These are phyloP conservation scores for Pichia terricola DNA, from an alignment of 1,139 yeast species.

Conservation along the genomic window DNA sequence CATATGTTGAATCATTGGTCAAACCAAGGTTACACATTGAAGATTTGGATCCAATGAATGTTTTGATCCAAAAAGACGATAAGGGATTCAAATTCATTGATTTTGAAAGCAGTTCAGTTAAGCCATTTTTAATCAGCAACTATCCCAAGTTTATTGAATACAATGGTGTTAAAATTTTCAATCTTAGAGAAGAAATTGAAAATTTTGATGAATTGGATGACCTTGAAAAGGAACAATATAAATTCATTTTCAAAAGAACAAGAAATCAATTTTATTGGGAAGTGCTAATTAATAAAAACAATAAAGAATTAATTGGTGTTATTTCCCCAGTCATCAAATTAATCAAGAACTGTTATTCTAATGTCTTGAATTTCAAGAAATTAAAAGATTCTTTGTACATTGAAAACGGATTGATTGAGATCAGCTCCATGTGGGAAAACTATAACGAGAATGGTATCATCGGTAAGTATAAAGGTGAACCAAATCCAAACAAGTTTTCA, in stretches of 20 bases:
- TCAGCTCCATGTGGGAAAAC: constrained; percentile 67
- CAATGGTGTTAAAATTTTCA: constrained; percentile 78
- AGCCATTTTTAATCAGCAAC: constrained; percentile 69
- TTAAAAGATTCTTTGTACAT: constrained; percentile 57
- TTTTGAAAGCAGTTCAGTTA: constrained; percentile 69
- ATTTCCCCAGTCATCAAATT: constrained; percentile 70
- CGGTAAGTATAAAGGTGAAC: constrained; percentile 26
- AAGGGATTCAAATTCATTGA: constrained; percentile 50
- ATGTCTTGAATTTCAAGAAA: constrained; percentile 53
- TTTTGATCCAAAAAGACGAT: constrained; percentile 39
- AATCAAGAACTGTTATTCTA: constrained; percentile 56
- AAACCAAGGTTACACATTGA: constrained; percentile 71
- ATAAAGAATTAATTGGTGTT: constrained; percentile 63
- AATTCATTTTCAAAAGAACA: constrained; percentile 79
- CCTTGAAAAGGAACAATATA: constrained; percentile 67
- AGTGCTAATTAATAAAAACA: constrained; percentile 52
- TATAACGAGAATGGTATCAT: constrained; percentile 56
- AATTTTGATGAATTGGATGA: constrained; percentile 59
- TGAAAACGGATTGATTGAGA: constrained; percentile 61
- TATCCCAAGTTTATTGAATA: constrained; percentile 81
- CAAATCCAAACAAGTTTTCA: constrained; percentile 55
- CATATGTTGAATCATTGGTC: constrained; percentile 51
- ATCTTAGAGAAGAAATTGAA: constrained; percentile 64
- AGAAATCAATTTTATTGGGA: constrained; percentile 91
- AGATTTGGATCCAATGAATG: constrained; percentile 87